Base-by-base conservation (phyloP, 179 eudicot genomes). In the Dionaea muscipula region DNA sequence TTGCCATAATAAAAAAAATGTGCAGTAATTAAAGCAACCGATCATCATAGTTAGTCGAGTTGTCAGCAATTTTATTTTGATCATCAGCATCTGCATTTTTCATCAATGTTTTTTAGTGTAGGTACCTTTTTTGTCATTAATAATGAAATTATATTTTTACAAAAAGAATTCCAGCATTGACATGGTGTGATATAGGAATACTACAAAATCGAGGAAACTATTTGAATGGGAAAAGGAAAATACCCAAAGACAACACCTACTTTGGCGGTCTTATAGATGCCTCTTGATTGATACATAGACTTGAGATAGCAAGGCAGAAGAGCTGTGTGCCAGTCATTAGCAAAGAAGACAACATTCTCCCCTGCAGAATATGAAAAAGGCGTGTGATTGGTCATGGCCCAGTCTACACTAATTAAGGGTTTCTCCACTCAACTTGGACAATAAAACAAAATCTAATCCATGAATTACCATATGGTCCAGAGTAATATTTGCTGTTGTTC, bases 321-420 rank as follows among this genome's bases (percentile, higher is more conserved):
- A 31, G 94, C 85, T 13, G 85, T 76, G 67, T 84, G 94, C 88
- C 94, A 84, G 62, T 84, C 94, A 56, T 84, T 84, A 17, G 88
- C 94, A 62, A 84, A 50, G 67, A 84, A 84, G 56, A 79, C 64
- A 57, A 81, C 83, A 73, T 84, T 79, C 49, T 84, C 94, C 24
- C 94, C 88, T 84, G 61, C 46, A 68, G 19, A 25, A 49, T 22
- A 13, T 19, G 1, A 45, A 23, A 23, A 24, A 25, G 25, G 25
- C 3, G 24, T 20, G n/a, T 18, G 17, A 4, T 39, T 43, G 21
- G 16, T 5, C n/a, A 43, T 6, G 8, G 16, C 3, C 47, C n/a
- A 18, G 47, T 4, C 20, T 18, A 14, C 21, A 39, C 3, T 13
- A 43, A 16, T 2, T 15, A 43, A 14, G n/a, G 21, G n/a, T 43